Conservation (phyloP, 2,329 filamentous ascomycete species). For the Colletotrichum incanum region DNA sequence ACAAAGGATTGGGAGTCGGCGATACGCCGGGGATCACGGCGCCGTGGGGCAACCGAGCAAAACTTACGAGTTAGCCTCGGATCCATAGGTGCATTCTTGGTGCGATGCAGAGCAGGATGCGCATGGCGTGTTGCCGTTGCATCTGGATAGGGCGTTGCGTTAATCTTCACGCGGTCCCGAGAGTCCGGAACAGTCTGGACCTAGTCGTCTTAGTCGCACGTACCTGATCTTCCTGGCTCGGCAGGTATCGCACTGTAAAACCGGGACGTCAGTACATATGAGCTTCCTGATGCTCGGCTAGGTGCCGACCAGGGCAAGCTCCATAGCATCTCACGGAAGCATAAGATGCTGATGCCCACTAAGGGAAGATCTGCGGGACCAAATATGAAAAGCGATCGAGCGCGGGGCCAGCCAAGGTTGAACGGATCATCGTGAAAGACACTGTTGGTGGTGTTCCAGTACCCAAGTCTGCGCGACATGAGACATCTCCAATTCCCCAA, state of each 20-base stretch:
- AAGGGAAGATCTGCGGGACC: background rate
- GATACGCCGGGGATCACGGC: constrained; percentile 29
- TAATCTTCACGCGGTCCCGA: constrained; percentile 22
- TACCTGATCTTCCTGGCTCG: constrained; percentile 64
- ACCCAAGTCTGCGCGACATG: background rate
- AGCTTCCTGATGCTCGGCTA: constrained; percentile 2
- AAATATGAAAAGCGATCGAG: background rate
- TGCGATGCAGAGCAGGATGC: constrained; percentile 55
- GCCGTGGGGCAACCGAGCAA: background rate
- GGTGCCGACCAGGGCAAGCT: background rate
- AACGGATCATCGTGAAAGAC: constrained; percentile 1
- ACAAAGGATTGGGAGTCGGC: background rate
- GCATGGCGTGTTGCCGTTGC: constrained; percentile 64
- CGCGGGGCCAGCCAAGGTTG: background rate
- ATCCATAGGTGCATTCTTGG: constrained; percentile 59
- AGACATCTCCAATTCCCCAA: background rate
- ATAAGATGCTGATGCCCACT: background rate
- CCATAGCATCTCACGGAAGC: background rate
- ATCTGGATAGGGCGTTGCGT: constrained; percentile 52
- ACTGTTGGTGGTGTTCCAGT: background rate
- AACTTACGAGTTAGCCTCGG: constrained; percentile 61
- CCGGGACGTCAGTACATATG: background rate
- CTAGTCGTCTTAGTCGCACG: constrained; percentile 26
- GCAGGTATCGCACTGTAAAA: constrained; percentile 62
- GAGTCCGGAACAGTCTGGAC: constrained; percentile 22